A percentile compares a stretch with the other conserved stretches of the same genome.
These are phyloP conservation scores for Sporormia fimetaria DNA, from an alignment of 495 filamentous ascomycete genomes.

Conservation along the genomic window DNA sequence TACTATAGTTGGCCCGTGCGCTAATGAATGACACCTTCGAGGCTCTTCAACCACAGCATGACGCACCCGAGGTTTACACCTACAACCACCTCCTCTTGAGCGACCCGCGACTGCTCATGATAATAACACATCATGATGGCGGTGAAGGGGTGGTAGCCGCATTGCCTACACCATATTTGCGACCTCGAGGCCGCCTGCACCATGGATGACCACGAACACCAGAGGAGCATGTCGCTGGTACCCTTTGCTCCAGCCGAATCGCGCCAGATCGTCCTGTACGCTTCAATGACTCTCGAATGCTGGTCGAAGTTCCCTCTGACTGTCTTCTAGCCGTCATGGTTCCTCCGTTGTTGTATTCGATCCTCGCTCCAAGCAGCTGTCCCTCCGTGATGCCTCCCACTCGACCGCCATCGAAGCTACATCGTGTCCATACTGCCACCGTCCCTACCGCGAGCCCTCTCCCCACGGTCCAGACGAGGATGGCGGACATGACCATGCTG, in stretches of 20 bases:
- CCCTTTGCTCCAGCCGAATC: constrained; percentile 31
- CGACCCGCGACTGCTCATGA: no score
- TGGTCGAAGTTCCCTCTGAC: background rate
- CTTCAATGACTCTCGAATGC: background rate
- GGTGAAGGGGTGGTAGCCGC: background rate
- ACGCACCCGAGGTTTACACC: no score
- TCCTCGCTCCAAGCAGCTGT: constrained; percentile 70
- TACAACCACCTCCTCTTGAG: no score
- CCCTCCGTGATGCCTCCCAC: constrained; percentile 53
- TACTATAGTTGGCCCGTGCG: no score
- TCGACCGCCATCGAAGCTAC: constrained; percentile 41
- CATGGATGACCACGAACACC: constrained; percentile 22
- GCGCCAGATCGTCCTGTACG: constrained; percentile 32
- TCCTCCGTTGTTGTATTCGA: constrained; percentile 88
- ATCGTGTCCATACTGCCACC: constrained; percentile 82
- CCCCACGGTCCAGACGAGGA: constrained; percentile 33
- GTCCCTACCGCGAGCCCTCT: constrained; percentile 50
- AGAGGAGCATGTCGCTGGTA: constrained; percentile 31
- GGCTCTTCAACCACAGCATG: no score
- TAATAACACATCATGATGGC: no score
- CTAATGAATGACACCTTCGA: no score
- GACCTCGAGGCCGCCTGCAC: background rate
- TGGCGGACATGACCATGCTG: constrained; percentile 13
- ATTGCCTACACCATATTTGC: background rate
- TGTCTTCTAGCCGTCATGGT: constrained; percentile 63